Percentiles rank a stretch among this genome's conserved stretches.
These are phyloP conservation scores for Novymonas esmeraldas DNA, from an alignment of 208 protist species.

Conservation along the genomic window DNA sequence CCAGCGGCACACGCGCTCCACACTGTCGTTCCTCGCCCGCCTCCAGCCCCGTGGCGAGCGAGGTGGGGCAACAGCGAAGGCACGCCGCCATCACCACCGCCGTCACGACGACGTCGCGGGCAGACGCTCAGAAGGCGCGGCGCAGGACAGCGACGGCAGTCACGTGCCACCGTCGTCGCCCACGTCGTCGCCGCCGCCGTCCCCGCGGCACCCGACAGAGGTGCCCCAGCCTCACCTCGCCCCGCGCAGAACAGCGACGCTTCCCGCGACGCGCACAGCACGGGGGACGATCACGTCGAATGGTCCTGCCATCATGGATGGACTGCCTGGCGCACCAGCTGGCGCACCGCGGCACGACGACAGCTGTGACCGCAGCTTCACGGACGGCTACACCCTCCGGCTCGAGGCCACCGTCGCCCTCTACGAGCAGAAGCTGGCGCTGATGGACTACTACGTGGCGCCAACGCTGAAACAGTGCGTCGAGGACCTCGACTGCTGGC, in stretches of 20 bases:
- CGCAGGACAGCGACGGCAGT: too few relatives aligned
- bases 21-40: constrained; percentile 15
- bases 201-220: neutral
- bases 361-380: constrained; percentile 5
- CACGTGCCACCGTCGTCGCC: too few relatives aligned
- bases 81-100: too few relatives aligned
- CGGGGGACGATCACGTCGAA: too few relatives aligned
- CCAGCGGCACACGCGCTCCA: constrained; percentile 12
- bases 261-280: too few relatives aligned
- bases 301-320: too few relatives aligned
- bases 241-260: too few relatives aligned
- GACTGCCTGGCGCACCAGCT: too few relatives aligned
- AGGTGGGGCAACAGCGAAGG: too few relatives aligned
- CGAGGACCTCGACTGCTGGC: constrained; percentile 30
- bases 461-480: constrained; percentile 33
- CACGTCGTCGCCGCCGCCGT: neutral
- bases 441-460: constrained; percentile 43
- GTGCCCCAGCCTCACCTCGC: neutral
- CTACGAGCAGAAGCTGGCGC: constrained; percentile 38
- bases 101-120: too few relatives aligned
- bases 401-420: constrained; percentile 30
- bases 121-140: too few relatives aligned
- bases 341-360: neutral
- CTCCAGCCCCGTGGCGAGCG: neutral
- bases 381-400: constrained; percentile 26